Evolutionary conservation across 2,329 filamentous ascomycete genomes (phyloP).

Genomic region (Phyllosticta ampelicida): DNA sequence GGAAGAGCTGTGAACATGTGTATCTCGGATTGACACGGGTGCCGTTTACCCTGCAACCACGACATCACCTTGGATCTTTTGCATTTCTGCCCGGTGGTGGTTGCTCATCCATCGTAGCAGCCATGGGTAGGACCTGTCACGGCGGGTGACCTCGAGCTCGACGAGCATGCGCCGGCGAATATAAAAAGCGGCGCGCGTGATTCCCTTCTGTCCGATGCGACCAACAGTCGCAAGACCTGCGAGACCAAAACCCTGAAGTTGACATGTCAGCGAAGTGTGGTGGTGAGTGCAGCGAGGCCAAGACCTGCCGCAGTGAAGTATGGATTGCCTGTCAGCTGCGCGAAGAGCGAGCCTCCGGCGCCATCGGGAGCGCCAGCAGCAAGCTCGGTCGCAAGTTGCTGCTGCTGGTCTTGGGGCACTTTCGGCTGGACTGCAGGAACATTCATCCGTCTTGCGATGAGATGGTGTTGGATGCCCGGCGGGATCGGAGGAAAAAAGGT

Average conservation of each 20-base stretch:
- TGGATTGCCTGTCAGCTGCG: constrained; percentile 39
- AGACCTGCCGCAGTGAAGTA: constrained; percentile 45
- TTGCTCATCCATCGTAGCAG: constrained; percentile 90
- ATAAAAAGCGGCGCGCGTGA: constrained; percentile 60
- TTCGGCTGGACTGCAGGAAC: constrained; percentile 10
- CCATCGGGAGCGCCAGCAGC: constrained; percentile 21
- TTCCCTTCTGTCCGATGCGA: constrained; percentile 67
- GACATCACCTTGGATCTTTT: constrained; percentile 35
- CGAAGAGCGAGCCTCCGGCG: constrained; percentile 29
- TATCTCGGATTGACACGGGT: too few species aligned
- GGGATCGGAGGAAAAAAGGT: not conserved
- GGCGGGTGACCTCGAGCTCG: constrained; percentile 89
- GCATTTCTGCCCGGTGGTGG: constrained; percentile 27
- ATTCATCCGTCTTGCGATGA: constrained; percentile 25
- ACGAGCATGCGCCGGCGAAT: constrained; percentile 80
- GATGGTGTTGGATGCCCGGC: constrained; percentile 16
- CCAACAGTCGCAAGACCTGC: constrained; percentile 76
- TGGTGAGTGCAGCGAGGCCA: constrained; percentile 39
- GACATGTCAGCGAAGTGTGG: not conserved
- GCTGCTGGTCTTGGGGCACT: constrained; percentile 17
- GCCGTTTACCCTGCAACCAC: not conserved
- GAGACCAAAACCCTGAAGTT: constrained; percentile 67
- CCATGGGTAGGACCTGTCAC: constrained; percentile 90
- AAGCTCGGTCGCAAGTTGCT: constrained; percentile 26
- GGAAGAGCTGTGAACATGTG: not conserved